These are phyloP conservation scores for Aspergillus baeticus DNA, from an alignment of 495 filamentous ascomycete genomes.

Conservation along the genomic window DNA sequence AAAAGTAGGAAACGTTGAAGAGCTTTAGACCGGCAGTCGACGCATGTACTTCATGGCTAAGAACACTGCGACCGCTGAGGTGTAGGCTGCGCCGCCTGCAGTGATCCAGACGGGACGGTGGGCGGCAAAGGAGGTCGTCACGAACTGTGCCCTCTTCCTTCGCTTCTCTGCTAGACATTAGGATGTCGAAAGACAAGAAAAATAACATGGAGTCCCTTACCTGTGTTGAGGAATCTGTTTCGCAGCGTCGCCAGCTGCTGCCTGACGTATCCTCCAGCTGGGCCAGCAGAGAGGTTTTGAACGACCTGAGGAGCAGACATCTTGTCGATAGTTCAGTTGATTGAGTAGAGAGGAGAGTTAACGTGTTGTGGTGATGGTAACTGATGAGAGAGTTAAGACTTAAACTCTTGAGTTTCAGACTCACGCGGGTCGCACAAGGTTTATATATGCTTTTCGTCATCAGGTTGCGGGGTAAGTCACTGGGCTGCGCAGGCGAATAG, in stretches of 20 bases:
- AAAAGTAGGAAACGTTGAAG: neutral
- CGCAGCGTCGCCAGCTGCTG: constrained; percentile 18
- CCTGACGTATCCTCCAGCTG: constrained; percentile 19
- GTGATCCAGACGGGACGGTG: constrained; percentile 46
- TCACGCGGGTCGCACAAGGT: constrained; percentile 16
- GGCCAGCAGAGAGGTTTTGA: constrained; percentile 21
- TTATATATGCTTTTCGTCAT: constrained; percentile 18
- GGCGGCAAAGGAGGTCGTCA: constrained; percentile 37
- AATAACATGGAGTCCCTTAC: constrained; percentile 11
- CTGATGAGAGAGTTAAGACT: constrained; percentile 1
- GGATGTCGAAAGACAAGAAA: neutral
- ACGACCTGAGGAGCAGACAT: constrained; percentile 25
- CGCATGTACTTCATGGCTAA: constrained; percentile 40
- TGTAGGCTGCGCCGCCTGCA: constrained; percentile 39
- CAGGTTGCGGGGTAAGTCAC: constrained; percentile 21
- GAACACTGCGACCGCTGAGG: constrained; percentile 36
- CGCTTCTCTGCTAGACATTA: constrained; percentile 25
- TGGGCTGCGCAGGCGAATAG: neutral
- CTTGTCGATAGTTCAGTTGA: constrained; percentile 4
- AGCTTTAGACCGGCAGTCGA: constrained; percentile 7
- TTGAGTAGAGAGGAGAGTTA: neutral
- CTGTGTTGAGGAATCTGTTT: constrained; percentile 23
- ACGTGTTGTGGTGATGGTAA: neutral
- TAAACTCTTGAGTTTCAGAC: neutral
- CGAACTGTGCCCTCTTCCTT: constrained; percentile 29